Evolutionary conservation across 2,329 filamentous ascomycete genomes (phyloP), one percentile per base, ranked within the genome.

Genomic region (Cadophora malorum): DNA sequence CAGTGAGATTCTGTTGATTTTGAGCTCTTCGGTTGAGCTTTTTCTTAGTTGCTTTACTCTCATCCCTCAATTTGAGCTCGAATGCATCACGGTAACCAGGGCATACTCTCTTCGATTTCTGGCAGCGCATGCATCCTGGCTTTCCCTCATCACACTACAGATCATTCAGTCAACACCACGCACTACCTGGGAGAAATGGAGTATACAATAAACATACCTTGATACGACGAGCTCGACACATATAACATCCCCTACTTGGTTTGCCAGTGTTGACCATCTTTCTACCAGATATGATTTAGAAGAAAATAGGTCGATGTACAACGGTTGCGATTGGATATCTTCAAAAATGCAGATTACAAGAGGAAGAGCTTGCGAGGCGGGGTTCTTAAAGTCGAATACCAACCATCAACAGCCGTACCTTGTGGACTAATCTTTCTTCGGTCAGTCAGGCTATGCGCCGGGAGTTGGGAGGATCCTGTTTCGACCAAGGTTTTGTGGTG

Each of bases 181-280:
- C 21, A 52, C 14, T 35, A 33, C n/a, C 14, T 4, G 47, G 14
- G 4, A 10, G 45, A 23, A 16, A 35, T 52, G 58, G 28, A 21
- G 35, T 55, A 9, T 21, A 50, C 23, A 60, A 56, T 31, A 14
- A 12, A 31, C 19, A 33, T 67, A 69, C 67, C 62, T 69, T 69
- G 78, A 92, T 91, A 72, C 90, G 84, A 70, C 90, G 85, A 52
- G 85, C 89, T 76, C 90, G 85, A 78, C 90, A 92, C 85, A 89
- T 91, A 79, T 90, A 89, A 74, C 90, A 92, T 73, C 89, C 90
- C 79, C 83, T 81, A 0, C 86, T 89, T 73, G 87, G 85, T 79
- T 87, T 88, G 49, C 87, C 87, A 67, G 85, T 87, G 73, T 88
- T 89, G 14, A 88, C 86, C 86, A 89, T 89, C 71, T 56, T 67